Conservation (phyloP, 2,329 filamentous ascomycete species). For the Pseudopithomyces chartarum region DNA sequence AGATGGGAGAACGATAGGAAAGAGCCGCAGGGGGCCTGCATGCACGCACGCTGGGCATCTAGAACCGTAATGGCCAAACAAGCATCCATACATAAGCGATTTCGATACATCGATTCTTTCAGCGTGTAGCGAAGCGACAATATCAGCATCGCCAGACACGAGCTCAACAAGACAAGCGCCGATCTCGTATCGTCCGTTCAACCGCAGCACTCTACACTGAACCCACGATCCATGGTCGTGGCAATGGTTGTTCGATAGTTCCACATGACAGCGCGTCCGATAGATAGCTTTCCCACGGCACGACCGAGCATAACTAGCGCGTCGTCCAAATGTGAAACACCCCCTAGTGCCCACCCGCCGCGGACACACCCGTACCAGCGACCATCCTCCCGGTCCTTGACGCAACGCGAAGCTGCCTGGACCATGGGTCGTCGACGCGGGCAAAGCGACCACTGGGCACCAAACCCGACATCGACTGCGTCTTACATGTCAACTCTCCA, state of each 20-base stretch:
- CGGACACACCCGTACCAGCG: neutral
- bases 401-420: neutral
- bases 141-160: too few relatives aligned
- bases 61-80: neutral
- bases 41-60: neutral
- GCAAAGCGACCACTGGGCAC: too few relatives aligned
- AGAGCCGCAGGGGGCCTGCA: too few relatives aligned
- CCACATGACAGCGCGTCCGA: neutral
- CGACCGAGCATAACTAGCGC: neutral
- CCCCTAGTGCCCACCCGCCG: neutral
- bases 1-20: too few relatives aligned
- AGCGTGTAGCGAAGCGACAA: neutral
- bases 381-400: neutral
- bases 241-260: too few relatives aligned
- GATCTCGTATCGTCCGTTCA: too few relatives aligned
- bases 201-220: too few relatives aligned
- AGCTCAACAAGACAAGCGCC: too few relatives aligned
- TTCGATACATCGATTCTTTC: neutral
- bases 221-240: too few relatives aligned
- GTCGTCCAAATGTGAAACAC: neutral
- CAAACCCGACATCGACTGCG: too few relatives aligned
- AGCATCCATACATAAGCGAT: neutral
- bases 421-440: neutral
- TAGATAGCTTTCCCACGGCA: neutral
- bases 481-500: too few relatives aligned